These are phyloP conservation scores for Cinnamomum chago DNA, from an alignment of 164 flowering plant species.

Conservation along the genomic window DNA sequence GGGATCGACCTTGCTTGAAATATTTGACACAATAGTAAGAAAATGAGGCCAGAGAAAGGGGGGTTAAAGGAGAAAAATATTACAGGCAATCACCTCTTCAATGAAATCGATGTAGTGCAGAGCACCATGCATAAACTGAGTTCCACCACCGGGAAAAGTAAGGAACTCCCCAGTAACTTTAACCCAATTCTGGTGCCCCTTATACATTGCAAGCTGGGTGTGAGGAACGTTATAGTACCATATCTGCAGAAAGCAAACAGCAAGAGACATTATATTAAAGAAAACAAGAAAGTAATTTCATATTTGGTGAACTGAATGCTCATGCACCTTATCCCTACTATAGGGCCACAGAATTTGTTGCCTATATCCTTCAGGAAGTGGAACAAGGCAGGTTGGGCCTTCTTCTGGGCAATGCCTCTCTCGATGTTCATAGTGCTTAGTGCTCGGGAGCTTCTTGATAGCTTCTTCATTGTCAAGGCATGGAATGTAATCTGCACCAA, in stretches of 20 bases:
- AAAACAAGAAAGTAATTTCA: neutral
- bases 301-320: neutral
- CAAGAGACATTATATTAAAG: neutral
- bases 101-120: conserved; percentile 86
- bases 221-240: conserved; percentile 96
- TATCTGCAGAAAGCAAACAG: conserved; percentile 48
- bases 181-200: conserved; percentile 99
- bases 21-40: neutral
- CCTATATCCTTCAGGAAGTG: conserved; percentile 80
- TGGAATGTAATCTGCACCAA: conserved; percentile 91
- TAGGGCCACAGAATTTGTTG: conserved; percentile 79
- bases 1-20: neutral
- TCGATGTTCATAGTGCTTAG: conserved; percentile 95
- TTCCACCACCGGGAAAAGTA: conserved; percentile 98
- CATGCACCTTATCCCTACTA: conserved; percentile 86
- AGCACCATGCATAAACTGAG: conserved; percentile 96
- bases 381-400: conserved; percentile 87
- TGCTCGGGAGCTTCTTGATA: conserved; percentile 56
- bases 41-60: neutral
- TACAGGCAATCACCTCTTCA: conserved; percentile 46
- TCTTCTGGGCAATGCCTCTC: conserved; percentile 93
- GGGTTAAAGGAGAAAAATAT: neutral
- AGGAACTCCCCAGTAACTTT: conserved; percentile 85
- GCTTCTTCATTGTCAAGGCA: conserved; percentile 90
- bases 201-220: conserved; percentile 69